Evolutionary conservation across 2,329 filamentous ascomycete species (phyloP), one percentile per base, ranked within the genome.

Genomic region (Hymenoscyphus albidus): DNA sequence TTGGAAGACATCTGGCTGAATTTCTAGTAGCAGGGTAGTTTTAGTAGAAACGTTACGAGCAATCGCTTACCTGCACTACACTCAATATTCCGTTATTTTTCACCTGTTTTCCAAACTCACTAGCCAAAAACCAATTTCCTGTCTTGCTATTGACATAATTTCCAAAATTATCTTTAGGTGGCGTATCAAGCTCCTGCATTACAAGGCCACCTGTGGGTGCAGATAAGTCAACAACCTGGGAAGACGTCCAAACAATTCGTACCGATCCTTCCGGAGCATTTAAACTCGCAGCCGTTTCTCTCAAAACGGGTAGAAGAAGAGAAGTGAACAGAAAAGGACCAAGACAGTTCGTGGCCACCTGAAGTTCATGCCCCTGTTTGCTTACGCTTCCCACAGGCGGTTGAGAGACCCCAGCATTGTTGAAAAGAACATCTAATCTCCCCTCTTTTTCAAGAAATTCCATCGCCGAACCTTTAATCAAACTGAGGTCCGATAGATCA

Each of bases 401-500:
- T 2, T 66, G 66, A 73, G 75, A 76, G 16, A 80, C 73, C 16
- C 74, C 75, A 16, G 77, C 77, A 64, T 77, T 77, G 65, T 77
- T 76, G 66, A 73, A 78, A 0, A 81, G 71, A 2, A 79, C 75
- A 68, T 81, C 73, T 1, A 81, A 75, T 3, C 70, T 70, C 4
- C 64, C 58, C 68, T 81, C 78, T 54, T 70, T 68, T 0, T 67
- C 57, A 1, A 75, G 64, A 61, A 81, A 80, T 5, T 68, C 64
- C 1, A 75, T 65, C 0, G 71, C 78, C 1, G 75, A 72, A 0
- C 65, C 56, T 64, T 77, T 76, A 64, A 79, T 75, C 6, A 73
- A 76, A 7, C 68, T 64, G 3, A 81, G 70, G 64, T 80, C 77
- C 44, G 58, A 65, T 6, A 80, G 76, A 63, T 79, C 74, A 1